These are phyloP conservation scores for Stygiomarasmius scandens DNA, from an alignment of 1,284 basidiomycete species.

Conservation along the genomic window DNA sequence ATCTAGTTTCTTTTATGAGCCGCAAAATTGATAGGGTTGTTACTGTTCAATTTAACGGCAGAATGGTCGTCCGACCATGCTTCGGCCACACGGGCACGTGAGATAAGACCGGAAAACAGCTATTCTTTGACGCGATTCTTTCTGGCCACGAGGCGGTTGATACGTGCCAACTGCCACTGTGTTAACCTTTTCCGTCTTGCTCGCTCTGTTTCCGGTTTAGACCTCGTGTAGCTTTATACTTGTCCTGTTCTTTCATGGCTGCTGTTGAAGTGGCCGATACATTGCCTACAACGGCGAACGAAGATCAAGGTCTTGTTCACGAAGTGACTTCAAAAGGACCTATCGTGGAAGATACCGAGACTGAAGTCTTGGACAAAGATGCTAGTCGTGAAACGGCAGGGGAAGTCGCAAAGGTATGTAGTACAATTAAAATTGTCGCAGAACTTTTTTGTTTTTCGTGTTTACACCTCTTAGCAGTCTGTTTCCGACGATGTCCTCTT, in stretches of 20 bases:
- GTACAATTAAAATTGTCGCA: no score
- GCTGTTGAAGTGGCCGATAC: not conserved
- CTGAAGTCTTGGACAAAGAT: not conserved
- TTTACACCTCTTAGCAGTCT: no score
- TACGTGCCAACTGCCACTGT: not conserved
- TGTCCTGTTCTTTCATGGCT: not conserved
- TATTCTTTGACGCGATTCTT: no score
- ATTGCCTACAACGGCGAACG: not conserved
- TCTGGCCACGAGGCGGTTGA: not conserved
- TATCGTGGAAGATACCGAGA: not conserved
- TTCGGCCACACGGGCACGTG: no score
- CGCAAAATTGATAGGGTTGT: no score
- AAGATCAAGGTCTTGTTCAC: not conserved
- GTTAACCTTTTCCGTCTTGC: not conserved
- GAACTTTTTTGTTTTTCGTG: no score
- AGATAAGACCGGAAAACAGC: no score
- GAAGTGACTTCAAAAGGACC: not conserved
- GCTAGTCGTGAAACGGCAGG: not conserved
- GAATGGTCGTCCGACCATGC: no score
- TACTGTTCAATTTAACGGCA: no score
- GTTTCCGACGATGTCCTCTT: no score
- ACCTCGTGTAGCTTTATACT: not conserved
- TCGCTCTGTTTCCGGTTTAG: not conserved
- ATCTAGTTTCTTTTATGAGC: no score
- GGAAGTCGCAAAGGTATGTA: no score